A percentile compares a stretch with the other conserved stretches of the same genome.
These are phyloP conservation scores for Wallacemonas sp. DNA, from an alignment of 208 protist genomes.

Conservation along the genomic window DNA sequence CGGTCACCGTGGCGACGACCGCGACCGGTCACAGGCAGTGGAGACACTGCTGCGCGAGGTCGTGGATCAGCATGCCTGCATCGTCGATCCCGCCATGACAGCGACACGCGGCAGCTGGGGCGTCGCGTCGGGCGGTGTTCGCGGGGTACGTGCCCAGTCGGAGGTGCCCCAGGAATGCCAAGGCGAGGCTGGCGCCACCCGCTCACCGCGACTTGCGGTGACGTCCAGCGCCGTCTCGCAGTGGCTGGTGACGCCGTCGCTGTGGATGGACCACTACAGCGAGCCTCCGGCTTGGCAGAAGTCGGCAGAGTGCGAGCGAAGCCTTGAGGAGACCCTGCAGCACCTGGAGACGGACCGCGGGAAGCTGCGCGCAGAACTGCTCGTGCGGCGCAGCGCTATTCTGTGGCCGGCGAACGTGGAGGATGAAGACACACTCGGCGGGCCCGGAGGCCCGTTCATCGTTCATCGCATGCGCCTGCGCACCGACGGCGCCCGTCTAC, in stretches of 20 bases:
- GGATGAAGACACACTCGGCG: constrained; percentile 13
- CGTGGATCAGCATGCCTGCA: not conserved
- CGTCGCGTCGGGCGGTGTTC: too few species aligned
- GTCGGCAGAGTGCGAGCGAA: not conserved
- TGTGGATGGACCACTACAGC: constrained; percentile 29
- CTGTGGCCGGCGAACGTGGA: constrained; percentile 26
- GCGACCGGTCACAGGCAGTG: not conserved
- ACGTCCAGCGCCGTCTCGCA: not conserved
- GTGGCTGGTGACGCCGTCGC: constrained; percentile 16
- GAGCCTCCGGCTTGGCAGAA: constrained; percentile 8
- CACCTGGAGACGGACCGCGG: not conserved
- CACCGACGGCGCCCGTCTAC: not conserved
- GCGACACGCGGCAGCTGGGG: not conserved
- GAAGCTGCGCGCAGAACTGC: not conserved
- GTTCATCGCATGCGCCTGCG: constrained; percentile 21
- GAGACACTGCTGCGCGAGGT: not conserved
- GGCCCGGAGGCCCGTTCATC: constrained; percentile 31
- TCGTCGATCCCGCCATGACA: not conserved
- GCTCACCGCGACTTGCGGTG: not conserved
- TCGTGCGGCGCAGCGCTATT: constrained; percentile 20
- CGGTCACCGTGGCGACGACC: not conserved
- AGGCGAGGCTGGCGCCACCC: not conserved
- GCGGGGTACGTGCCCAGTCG: too few species aligned
- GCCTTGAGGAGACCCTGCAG: not conserved
- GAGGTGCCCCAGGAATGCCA: not conserved